Percentiles rank a stretch among this genome's conserved stretches.
Evolutionary conservation across 2,329 filamentous ascomycete genomes (phyloP).

Genomic region (Fusarium sublunatum): DNA sequence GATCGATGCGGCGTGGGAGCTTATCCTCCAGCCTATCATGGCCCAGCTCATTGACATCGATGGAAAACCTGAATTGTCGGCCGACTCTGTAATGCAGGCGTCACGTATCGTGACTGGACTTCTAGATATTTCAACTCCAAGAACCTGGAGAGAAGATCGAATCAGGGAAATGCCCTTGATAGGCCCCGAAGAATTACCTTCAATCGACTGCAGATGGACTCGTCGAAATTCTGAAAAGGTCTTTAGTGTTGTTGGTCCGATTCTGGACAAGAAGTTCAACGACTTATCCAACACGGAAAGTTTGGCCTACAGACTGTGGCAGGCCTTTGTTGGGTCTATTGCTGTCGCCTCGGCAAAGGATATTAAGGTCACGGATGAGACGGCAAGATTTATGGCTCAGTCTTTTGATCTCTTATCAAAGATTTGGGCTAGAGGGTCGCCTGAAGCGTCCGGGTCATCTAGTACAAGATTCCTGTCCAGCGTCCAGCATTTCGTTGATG

Average conservation of each 20-base stretch:
- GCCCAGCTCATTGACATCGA: constrained; percentile 61
- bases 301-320: constrained; percentile 66
- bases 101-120: constrained; percentile 78
- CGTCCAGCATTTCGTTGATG: constrained; percentile 62
- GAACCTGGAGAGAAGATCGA: constrained; percentile 80
- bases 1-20: constrained; percentile 82
- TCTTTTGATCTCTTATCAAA: constrained; percentile 76
- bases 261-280: constrained; percentile 70
- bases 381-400: constrained; percentile 80
- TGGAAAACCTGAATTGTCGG: constrained; percentile 53
- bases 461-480: constrained; percentile 65
- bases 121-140: constrained; percentile 67
- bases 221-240: constrained; percentile 75
- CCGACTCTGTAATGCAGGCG: constrained; percentile 67
- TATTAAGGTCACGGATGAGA: constrained; percentile 87
- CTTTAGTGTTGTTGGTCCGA: constrained; percentile 69
- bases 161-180: constrained; percentile 70
- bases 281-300: constrained; percentile 72
- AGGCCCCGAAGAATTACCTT: constrained; percentile 80
- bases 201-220: constrained; percentile 88
- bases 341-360: constrained; percentile 82
- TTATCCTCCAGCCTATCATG: constrained; percentile 75
- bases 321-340: constrained; percentile 69
- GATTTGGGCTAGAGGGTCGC: constrained; percentile 66
- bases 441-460: constrained; percentile 58